phyloP scores from a whole-genome alignment of 139 green algal genomes.

The Picochlorum sp. region DNA sequence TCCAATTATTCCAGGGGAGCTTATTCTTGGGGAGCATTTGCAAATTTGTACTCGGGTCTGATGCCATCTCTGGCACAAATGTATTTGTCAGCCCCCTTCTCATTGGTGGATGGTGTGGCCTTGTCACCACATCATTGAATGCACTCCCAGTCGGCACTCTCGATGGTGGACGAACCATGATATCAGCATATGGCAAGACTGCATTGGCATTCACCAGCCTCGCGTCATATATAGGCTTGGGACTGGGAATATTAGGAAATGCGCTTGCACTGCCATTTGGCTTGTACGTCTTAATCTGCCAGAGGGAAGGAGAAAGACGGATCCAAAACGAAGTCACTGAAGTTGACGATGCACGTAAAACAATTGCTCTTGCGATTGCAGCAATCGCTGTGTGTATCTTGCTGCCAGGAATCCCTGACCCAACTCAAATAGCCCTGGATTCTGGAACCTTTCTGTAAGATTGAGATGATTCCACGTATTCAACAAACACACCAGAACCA shows the following conservation, averaged over 20 bases:
- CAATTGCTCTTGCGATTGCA: slow-evolving; percentile 35
- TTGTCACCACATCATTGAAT: slow-evolving; percentile 75
- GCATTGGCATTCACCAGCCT: slow-evolving; percentile 62
- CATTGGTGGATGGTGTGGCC: slow-evolving; percentile 74
- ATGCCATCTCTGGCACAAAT: slow-evolving; percentile 19
- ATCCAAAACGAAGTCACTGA: slow-evolving; percentile 59
- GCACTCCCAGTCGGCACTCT: slow-evolving; percentile 70
- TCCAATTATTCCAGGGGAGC: slow-evolving; percentile 69
- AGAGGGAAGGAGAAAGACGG: slow-evolving; percentile 62
- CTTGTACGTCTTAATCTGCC: slow-evolving; percentile 78
- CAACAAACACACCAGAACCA: too few relatives aligned
- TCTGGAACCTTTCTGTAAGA: slow-evolving; percentile 5
- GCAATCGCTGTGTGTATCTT: slow-evolving; percentile 55
- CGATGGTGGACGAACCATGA: slow-evolving; percentile 68
- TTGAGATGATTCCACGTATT: background rate
- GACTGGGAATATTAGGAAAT: slow-evolving; percentile 63
- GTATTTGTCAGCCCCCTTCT: slow-evolving; percentile 50
- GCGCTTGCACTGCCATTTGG: slow-evolving; percentile 73
- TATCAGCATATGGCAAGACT: slow-evolving; percentile 46
- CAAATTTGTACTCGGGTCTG: slow-evolving; percentile 40
- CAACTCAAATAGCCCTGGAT: slow-evolving; percentile 24
- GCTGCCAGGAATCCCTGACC: slow-evolving; percentile 57
- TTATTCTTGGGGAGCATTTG: slow-evolving; percentile 58
- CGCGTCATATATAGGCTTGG: slow-evolving; percentile 75
- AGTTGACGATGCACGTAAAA: slow-evolving; percentile 24